Percentiles rank a stretch among this genome's conserved stretches.
Conservation (phyloP, 352 stramenopile genomes). For the Pythium sukuiense region DNA sequence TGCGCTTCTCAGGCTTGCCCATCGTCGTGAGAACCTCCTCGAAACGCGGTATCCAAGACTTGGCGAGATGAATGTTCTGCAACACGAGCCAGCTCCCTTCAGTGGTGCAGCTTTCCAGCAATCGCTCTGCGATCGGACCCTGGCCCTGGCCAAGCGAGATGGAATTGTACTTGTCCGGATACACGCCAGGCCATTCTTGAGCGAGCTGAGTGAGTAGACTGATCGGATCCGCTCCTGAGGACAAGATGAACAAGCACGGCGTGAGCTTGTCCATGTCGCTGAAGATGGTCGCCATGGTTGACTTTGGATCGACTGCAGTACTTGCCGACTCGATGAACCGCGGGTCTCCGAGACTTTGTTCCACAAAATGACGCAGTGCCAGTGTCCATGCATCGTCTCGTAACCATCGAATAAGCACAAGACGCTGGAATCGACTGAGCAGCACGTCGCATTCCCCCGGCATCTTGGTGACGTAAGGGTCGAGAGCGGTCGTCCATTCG, state of each 20-base stretch:
- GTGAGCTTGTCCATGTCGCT: conserved; percentile 60
- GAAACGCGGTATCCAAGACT: conserved; percentile 75
- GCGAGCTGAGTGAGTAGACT: conserved; percentile 52
- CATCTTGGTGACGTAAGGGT: conserved; percentile 39
- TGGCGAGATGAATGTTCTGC: conserved; percentile 76
- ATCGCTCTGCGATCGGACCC: conserved; percentile 58
- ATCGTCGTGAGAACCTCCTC: conserved; percentile 43
- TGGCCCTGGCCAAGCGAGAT: conserved; percentile 82
- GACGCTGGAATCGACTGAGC: conserved; percentile 44
- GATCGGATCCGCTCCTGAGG: conserved; percentile 63
- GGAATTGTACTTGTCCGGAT: conserved; percentile 44
- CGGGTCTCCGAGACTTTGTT: conserved; percentile 34
- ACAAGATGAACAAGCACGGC: conserved; percentile 78
- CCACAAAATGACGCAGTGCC: conserved; percentile 42
- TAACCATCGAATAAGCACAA: conserved; percentile 63
- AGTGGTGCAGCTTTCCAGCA: conserved; percentile 48
- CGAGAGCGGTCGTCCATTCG: conserved; percentile 37
- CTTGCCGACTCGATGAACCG: conserved; percentile 20
- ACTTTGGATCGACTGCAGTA: conserved; percentile 7
- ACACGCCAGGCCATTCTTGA: conserved; percentile 28
- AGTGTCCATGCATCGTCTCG: conserved; percentile 48
- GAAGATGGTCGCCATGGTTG: conserved; percentile 49
- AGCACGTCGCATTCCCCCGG: conserved; percentile 35
- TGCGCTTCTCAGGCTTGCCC: conserved; percentile 29
- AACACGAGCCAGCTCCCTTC: conserved; percentile 69